These are phyloP conservation scores for Senecio squalidus DNA, from an alignment of 140 eudicot species.

Conservation along the genomic window DNA sequence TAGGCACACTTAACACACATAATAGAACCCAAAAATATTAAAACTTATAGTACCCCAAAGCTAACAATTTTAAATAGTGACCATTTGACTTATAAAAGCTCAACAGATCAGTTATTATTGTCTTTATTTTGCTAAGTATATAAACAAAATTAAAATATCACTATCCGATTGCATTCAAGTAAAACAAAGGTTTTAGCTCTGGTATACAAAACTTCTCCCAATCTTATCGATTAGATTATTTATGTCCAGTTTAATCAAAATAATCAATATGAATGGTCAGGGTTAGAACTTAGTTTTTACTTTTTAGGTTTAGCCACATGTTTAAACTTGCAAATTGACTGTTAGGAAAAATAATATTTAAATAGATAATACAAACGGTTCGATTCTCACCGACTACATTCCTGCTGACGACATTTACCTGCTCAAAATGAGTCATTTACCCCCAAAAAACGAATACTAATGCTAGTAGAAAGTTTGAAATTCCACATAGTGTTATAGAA, in stretches of 20 bases:
- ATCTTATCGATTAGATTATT: neutral
- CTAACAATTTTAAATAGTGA: too few relatives aligned
- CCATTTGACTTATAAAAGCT: neutral
- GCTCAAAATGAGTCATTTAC: too few relatives aligned
- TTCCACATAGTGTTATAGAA: too few relatives aligned
- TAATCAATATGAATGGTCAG: neutral
- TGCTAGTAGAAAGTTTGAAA: too few relatives aligned
- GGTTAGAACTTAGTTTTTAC: neutral
- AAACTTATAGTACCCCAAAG: neutral
- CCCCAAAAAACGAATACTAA: too few relatives aligned
- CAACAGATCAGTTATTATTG: neutral
- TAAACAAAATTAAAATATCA: too few relatives aligned
- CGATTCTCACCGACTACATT: too few relatives aligned
- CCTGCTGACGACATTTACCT: too few relatives aligned
- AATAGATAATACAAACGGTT: too few relatives aligned
- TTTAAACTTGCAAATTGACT: neutral
- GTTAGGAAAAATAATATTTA: neutral
- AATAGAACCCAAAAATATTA: neutral
- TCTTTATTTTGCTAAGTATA: too few relatives aligned
- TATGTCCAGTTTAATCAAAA: neutral
- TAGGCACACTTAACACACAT: neutral
- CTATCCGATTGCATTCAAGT: neutral
- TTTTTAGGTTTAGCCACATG: too few relatives aligned
- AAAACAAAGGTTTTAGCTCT: neutral
- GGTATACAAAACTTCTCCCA: neutral